phyloP scores from a whole-genome alignment of 768 basidiomycete genomes.

The Boletus fagicola region DNA sequence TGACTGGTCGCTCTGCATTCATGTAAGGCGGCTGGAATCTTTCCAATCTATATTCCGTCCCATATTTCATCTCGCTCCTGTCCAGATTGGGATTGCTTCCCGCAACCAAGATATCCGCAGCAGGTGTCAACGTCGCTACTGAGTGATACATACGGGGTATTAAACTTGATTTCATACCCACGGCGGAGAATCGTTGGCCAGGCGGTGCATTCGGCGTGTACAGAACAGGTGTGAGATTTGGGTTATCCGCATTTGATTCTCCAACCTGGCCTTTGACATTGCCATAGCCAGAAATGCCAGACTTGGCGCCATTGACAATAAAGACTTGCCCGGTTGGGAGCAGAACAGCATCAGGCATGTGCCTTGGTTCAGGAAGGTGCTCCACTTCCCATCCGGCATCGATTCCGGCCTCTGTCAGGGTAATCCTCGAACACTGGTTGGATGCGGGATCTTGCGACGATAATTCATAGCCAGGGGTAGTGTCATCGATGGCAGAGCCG shows the following conservation, averaged over 20 bases:
- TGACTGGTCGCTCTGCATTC: slow-evolving; percentile 54
- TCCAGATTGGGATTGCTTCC: slow-evolving; percentile 86
- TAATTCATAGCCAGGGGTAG: slow-evolving; percentile 54
- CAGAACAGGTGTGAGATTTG: slow-evolving; percentile 65
- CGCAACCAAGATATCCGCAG: slow-evolving; percentile 71
- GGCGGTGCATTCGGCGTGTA: slow-evolving; percentile 56
- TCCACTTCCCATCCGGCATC: slow-evolving; percentile 71
- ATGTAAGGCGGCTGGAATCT: slow-evolving; percentile 85
- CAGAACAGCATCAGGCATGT: slow-evolving; percentile 79
- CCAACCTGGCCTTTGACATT: slow-evolving; percentile 71
- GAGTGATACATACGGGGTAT: slow-evolving; percentile 83
- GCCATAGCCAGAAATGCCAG: slow-evolving; percentile 76
- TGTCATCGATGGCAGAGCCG: slow-evolving; percentile 66
- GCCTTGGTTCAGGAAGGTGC: slow-evolving; percentile 67
- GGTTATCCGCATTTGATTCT: slow-evolving; percentile 73
- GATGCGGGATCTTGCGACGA: slow-evolving; percentile 75
- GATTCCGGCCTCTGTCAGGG: slow-evolving; percentile 64
- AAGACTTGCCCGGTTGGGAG: slow-evolving; percentile 74
- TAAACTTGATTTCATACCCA: slow-evolving; percentile 58
- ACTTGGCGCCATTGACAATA: slow-evolving; percentile 72
- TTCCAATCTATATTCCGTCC: slow-evolving; percentile 88
- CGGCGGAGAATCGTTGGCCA: slow-evolving; percentile 57
- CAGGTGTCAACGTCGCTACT: slow-evolving; percentile 75
- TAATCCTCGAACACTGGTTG: slow-evolving; percentile 67
- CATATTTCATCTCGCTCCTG: slow-evolving; percentile 66